Base-by-base conservation (phyloP, 2,329 filamentous ascomycete species). In the Trichoderma asperellum region DNA sequence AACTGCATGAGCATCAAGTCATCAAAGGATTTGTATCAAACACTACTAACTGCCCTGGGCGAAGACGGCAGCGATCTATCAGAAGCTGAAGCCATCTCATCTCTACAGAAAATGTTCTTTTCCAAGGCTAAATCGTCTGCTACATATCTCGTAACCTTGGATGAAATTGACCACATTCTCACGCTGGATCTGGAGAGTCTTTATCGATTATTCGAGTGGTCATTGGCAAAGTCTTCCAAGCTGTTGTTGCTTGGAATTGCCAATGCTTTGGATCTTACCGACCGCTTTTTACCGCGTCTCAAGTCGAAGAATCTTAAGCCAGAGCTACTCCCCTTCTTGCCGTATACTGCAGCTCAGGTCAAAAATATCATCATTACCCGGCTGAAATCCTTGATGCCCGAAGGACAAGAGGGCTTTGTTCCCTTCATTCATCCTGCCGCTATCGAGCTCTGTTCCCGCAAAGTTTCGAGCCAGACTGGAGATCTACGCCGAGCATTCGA, bases 1-100 rank as follows among this genome's bases (percentile, higher is more conserved):
- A 99, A 99, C 79, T 99, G 96, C 81, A 97, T 97, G 90, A 97
- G 94, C 80, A 90, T 97, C 80, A 96, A 96, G 76, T 93, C 89
- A 40, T 92, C 94, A 2, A 90, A 89, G 73, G 94, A 97, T 77
- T 85, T 99, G 27, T 97, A 96, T 79, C 86, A 87, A 71, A 94
- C 91, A 24, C 83, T 99, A 21, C 81, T 95, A 14, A 89, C 92
- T 67, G 88, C 95, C 53, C 83, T 91, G 68, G 86, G 86, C 14
- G 84, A 89, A 68, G 84, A 86, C 37, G 79, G 47, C 43, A 57
- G 81, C 21, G 87, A 90, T 52, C 78, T 89, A 35, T 81, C 86
- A 11, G 91, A 92, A 73, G 87, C 87, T 70, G 88, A 92, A 60
- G 90, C 92, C 40, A 86, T 90, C 67, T 85, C 88, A 6, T 85